Evolutionary conservation across 495 filamentous ascomycete genomes (phyloP).

Genomic region (Xylaria castorea): DNA sequence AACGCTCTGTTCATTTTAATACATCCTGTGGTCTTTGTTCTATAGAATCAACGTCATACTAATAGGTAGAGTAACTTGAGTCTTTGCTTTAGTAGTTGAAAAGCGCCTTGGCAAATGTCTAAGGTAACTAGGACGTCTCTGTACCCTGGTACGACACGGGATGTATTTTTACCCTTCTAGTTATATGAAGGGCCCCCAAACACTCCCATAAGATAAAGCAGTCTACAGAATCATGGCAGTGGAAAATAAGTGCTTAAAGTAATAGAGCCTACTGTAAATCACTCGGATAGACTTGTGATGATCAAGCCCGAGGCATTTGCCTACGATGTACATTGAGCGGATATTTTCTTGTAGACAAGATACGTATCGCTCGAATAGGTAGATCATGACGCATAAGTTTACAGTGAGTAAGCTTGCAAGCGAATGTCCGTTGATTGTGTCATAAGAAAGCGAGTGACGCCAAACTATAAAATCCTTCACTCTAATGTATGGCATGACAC

Average conservation of each 20-base stretch:
- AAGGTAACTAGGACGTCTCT: not conserved
- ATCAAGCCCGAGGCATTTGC: not conserved
- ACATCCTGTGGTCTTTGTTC: no score
- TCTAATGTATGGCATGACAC: not conserved
- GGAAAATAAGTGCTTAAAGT: not conserved
- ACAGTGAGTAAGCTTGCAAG: not conserved
- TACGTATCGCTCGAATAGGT: not conserved
- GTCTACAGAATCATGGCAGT: not conserved
- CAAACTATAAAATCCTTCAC: not conserved
- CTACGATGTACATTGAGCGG: not conserved
- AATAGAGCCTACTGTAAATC: no score
- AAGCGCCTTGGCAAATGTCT: not conserved
- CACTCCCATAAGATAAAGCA: not conserved
- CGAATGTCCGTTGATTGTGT: conserved; percentile 1
- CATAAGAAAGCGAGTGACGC: not conserved
- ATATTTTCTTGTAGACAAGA: not conserved
- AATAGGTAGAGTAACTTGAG: not conserved
- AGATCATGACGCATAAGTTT: not conserved
- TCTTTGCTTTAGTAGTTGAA: not conserved
- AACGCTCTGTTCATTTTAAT: not conserved
- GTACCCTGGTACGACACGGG: not conserved
- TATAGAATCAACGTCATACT: not conserved
- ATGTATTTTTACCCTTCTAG: not conserved
- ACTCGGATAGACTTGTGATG: not conserved
- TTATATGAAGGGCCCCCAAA: not conserved